A percentile compares a stretch with the other conserved stretches of the same genome.
These are phyloP conservation scores for Alectoria sarmentosa DNA, from an alignment of 495 filamentous ascomycete genomes.

Conservation along the genomic window DNA sequence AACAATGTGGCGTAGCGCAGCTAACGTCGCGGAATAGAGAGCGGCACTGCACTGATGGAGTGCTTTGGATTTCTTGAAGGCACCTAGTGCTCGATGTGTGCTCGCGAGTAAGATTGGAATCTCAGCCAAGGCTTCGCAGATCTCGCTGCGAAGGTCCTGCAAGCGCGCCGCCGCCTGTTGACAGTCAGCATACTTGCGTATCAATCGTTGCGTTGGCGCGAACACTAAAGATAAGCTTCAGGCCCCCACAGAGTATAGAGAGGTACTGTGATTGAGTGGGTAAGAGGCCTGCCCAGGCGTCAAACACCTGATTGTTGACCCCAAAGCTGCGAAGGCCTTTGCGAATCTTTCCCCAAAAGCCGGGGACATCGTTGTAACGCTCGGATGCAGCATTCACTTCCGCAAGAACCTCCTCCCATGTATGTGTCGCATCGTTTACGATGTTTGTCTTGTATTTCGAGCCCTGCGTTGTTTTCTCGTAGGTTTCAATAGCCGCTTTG, in stretches of 20 bases:
- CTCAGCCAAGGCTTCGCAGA: slow-evolving; percentile 6
- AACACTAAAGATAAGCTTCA: slow-evolving; percentile 12
- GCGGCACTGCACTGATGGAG: slow-evolving; percentile 5
- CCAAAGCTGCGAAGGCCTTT: slow-evolving; percentile 12
- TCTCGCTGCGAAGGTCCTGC: slow-evolving; percentile 1
- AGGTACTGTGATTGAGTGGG: slow-evolving; percentile 11
- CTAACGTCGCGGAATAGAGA: slow-evolving; percentile 3
- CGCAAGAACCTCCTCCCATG: slow-evolving; percentile 6
- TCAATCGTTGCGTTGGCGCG: not conserved
- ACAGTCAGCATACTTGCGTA: not conserved
- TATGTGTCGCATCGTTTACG: not conserved
- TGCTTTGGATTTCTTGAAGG: slow-evolving; percentile 7
- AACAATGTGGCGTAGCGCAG: slow-evolving; percentile 7
- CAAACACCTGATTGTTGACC: slow-evolving; percentile 1
- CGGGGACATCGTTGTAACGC: slow-evolving; percentile 3
- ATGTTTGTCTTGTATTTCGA: slow-evolving; percentile 5
- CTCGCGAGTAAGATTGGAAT: slow-evolving; percentile 4
- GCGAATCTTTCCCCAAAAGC: slow-evolving; percentile 11
- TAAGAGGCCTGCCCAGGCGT: slow-evolving; percentile 11
- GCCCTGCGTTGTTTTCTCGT: not conserved
- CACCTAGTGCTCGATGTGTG: not conserved
- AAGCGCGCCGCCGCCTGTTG: slow-evolving; percentile 5
- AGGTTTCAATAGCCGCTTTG: slow-evolving; percentile 1
- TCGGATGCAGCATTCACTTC: slow-evolving; percentile 4
- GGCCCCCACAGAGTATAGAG: slow-evolving; percentile 10